These are phyloP conservation scores for Holtermannia corniformis DNA, from an alignment of 768 basidiomycete species.

Conservation along the genomic window DNA sequence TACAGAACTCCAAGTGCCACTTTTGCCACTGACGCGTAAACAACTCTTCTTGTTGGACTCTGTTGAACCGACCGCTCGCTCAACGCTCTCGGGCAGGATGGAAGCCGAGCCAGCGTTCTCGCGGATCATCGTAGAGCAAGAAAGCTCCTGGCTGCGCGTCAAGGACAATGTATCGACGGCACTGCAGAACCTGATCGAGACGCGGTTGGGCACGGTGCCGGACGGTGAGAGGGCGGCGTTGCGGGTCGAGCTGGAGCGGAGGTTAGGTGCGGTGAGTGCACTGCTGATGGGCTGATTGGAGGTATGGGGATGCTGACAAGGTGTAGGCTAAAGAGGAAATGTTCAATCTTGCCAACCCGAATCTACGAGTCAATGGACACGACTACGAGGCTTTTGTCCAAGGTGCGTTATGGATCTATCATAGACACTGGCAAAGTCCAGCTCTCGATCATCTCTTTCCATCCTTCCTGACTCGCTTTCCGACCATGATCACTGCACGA, in stretches of 20 bases:
- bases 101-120: conserved; percentile 13
- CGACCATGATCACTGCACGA: conserved; percentile 1
- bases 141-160: conserved; percentile 59
- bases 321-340: conserved; percentile 48
- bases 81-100: too few relatives aligned
- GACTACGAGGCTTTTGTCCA: conserved; percentile 58
- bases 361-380: conserved; percentile 71
- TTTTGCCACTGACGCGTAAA: too few relatives aligned
- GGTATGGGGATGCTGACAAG: background rate
- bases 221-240: conserved; percentile 47
- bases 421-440: conserved; percentile 54
- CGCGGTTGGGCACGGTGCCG: conserved; percentile 43
- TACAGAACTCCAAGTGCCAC: too few relatives aligned
- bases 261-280: conserved; percentile 22
- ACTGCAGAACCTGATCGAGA: conserved; percentile 47
- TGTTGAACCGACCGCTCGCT: too few relatives aligned
- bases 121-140: conserved; percentile 48
- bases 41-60: too few relatives aligned
- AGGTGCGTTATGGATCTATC: conserved; percentile 29
- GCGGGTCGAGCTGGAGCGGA: conserved; percentile 26
- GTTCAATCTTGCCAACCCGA: conserved; percentile 57
- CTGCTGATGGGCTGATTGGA: background rate
- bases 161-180: conserved; percentile 50
- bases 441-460: conserved; percentile 5
- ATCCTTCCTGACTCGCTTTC: background rate